Base-by-base conservation (phyloP, 2,329 filamentous ascomycete species). In the Pseudogymnoascus sp. region DNA sequence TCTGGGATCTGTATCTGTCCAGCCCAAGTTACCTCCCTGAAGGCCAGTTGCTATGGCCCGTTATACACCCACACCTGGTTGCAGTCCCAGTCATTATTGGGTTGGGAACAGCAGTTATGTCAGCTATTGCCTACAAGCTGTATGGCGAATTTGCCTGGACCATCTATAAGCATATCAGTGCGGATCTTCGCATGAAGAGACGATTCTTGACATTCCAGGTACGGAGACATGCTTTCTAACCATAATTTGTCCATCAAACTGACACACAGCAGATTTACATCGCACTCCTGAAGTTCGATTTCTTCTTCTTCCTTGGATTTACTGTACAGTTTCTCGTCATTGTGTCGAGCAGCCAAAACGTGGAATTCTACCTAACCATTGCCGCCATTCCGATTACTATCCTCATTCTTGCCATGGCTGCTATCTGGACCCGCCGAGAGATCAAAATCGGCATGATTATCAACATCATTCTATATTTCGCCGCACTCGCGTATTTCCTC, bases 91-190 rank as follows among this genome's bases (percentile, higher is more conserved):
- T 84, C 70, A 84, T 99, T 64, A 89, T 97, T 68, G 91, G 85
- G 0, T 76, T 96, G 31, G 85, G 85, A 31, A 93, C 90, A 2
- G 67, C 93, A 5, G 72, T 86, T 62, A 87, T 97, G 81, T 81
- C 81, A 12, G 88, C 91, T 66, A 80, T 93, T 61, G 87, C 93
- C 1, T 97, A 92, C 90, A 97, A 96, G 78, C 83, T 99, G 34
- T 97, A 99, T 74, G 92, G 96, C 73, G 93, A 97, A 75, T 99
- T 99, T 76, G 93, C 95, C 10, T 99, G 95, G 95, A 95, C 95
- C 64, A 99, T 99, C 72, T 92, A 99, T 77, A 99, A 99, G 81
- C 93, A 96, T 76, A 99, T 99, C 74, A 96, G 93, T 73, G 95
- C 95, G 61, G 95, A 99, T 79, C 85, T 97, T 73, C 87, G 92